Evolutionary conservation across 805 yeast genomes (phyloP), one percentile per base, ranked within the genome.

Genomic region (Naumovozyma baii): DNA sequence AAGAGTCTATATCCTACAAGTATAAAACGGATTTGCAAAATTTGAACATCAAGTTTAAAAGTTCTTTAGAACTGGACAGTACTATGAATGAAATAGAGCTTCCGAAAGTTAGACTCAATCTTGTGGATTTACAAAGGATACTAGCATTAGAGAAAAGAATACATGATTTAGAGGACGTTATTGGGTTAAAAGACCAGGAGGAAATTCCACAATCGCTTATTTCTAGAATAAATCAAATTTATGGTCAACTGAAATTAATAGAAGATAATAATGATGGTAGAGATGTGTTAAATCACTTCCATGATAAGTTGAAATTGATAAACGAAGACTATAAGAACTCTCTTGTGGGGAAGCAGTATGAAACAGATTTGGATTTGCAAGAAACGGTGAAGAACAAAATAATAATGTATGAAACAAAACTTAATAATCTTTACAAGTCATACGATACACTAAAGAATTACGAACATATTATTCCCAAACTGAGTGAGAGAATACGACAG

Each of bases 181-280:
- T 55, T 4, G 49, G 50, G 7, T 25, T n/a, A 5, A 26, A 31
- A 7, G 14, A 39, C 18, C 20, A 30, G 29, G 25, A 29, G 12
- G 31, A 22, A 9, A 13, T 10, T 10, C n/a, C n/a, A 22, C 18
- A 7, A 42, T 36, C 28, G 38, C 36, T 60, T 3, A 55, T 50
- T 12, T 39, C 58, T 8, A 48, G 48, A 7, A 45, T 63, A 5
- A 60, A 63, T 33, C 57, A 54, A 13, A 38, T 63, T 0, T 55
- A 51, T 39, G 43, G 63, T 22, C 55, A 54, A 34, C 42, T 57
- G 25, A 50, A 52, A 30, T 47, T 63, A 2, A 28, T 63, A 4
- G 40, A 55, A 17, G 47, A 52, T 33, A 59, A 59, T 44, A 36
- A 47, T 4, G 51, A 48, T 2, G 26, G 26, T 22, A 22, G 10